Evolutionary conservation across 2,329 filamentous ascomycete genomes (phyloP).

Genomic region (Monosporascus sp.): DNA sequence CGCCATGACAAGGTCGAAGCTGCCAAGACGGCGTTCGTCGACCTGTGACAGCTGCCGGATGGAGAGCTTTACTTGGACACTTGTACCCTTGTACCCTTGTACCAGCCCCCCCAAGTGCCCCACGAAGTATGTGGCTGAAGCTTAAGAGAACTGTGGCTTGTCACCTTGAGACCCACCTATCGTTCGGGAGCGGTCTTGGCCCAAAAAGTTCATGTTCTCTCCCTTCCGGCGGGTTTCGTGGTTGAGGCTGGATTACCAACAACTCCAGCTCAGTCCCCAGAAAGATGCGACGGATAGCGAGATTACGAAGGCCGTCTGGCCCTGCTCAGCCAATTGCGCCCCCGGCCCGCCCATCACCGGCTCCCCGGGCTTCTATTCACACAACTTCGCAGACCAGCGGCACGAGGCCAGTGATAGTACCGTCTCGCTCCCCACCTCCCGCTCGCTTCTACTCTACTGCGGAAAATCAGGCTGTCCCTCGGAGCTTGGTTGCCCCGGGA

Average conservation of each 20-base stretch:
- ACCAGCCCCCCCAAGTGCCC: neutral
- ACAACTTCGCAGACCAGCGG: constrained; percentile 4
- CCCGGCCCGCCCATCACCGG: constrained; percentile 15
- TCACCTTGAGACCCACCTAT: neutral
- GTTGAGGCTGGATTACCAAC: neutral
- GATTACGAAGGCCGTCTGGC: constrained; percentile 20
- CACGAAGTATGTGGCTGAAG: constrained; percentile 1
- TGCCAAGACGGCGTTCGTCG: neutral
- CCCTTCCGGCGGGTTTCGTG: no score
- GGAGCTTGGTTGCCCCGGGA: neutral
- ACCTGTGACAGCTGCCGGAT: neutral
- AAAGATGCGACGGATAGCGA: constrained; percentile 26
- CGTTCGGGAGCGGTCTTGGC: neutral
- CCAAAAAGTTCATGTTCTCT: constrained; percentile 1
- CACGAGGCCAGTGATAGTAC: neutral
- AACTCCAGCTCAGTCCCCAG: neutral
- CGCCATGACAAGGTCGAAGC: neutral
- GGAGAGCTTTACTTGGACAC: no score
- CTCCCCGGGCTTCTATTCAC: constrained; percentile 7
- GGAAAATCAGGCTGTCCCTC: constrained; percentile 4
- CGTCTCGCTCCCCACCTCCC: constrained; percentile 1
- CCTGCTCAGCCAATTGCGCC: constrained; percentile 9
- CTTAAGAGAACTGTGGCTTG: neutral
- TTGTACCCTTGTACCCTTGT: no score
- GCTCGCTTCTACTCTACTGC: constrained; percentile 22